phyloP scores from a whole-genome alignment of 345 rosid genomes.

The Raphanus sativus region DNA sequence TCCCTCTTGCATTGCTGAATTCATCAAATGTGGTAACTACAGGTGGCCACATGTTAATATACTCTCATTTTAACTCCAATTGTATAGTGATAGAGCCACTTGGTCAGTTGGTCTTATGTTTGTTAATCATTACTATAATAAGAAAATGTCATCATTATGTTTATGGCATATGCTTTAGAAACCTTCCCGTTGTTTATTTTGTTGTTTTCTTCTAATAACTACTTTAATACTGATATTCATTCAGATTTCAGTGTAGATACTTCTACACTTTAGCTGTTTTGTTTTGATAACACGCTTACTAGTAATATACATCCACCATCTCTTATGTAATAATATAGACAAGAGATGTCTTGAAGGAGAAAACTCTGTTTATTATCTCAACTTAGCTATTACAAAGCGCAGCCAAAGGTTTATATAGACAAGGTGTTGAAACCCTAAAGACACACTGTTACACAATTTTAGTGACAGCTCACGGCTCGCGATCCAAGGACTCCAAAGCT shows the following conservation, averaged over 20 bases:
- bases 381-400: too few species aligned
- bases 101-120: constrained; percentile 17
- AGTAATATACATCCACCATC: not conserved
- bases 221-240: not conserved
- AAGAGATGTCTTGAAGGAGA: too few species aligned
- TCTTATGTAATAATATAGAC: too few species aligned
- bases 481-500: too few species aligned
- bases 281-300: not conserved
- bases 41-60: constrained; percentile 34
- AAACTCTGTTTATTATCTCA: too few species aligned
- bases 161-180: constrained; percentile 19
- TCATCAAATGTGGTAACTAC: constrained; percentile 12
- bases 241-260: constrained; percentile 2
- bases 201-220: constrained; percentile 14
- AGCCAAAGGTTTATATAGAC: too few species aligned
- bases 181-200: constrained; percentile 10
- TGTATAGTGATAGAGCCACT: not conserved
- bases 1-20: constrained; percentile 13
- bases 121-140: constrained; percentile 11
- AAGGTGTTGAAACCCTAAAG: too few species aligned
- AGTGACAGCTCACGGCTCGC: too few species aligned
- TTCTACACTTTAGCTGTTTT: not conserved
- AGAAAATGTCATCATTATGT: constrained; percentile 25
- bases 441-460: too few species aligned
- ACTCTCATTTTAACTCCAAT: constrained; percentile 21